A percentile compares a stretch with the other conserved stretches of the same genome.
Conservation (phyloP, 2,329 filamentous ascomycete species). For the Alternaria ethzedia region DNA sequence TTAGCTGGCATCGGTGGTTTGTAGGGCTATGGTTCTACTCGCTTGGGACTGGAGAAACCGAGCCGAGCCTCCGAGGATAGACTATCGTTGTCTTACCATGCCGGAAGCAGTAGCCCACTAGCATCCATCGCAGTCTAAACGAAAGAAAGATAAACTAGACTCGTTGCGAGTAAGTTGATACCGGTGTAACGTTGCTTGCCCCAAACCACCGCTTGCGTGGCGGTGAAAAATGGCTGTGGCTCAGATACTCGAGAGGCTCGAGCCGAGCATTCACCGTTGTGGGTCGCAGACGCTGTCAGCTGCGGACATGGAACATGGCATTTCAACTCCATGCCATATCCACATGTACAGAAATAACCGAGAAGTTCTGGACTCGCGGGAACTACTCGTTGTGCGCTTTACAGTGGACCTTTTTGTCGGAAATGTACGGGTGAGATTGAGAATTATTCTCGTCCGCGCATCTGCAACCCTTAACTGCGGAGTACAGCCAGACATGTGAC, state of each 20-base stretch:
- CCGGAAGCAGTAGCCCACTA: background rate
- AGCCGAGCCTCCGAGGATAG: background rate
- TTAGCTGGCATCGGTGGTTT: background rate
- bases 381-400: background rate
- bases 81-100: background rate
- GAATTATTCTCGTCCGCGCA: constrained; percentile 9
- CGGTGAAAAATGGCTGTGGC: constrained; percentile 1
- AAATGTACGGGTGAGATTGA: constrained; percentile 5
- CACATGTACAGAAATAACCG: constrained; percentile 2
- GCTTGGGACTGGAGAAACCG: background rate
- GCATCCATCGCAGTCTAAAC: background rate
- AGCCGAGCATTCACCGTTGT: constrained; percentile 1
- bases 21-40: background rate
- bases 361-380: constrained; percentile 6
- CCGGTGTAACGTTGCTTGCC: background rate
- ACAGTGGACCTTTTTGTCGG: constrained; percentile 3
- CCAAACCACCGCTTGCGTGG: background rate
- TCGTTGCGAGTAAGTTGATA: background rate
- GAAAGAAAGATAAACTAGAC: background rate
- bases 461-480: background rate
- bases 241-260: background rate
- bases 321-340: background rate
- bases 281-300: background rate
- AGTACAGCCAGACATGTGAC: constrained; percentile 3
- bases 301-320: background rate